Conservation (phyloP, 495 filamentous ascomycete species). For the Hypoxylon crocopeplum region DNA sequence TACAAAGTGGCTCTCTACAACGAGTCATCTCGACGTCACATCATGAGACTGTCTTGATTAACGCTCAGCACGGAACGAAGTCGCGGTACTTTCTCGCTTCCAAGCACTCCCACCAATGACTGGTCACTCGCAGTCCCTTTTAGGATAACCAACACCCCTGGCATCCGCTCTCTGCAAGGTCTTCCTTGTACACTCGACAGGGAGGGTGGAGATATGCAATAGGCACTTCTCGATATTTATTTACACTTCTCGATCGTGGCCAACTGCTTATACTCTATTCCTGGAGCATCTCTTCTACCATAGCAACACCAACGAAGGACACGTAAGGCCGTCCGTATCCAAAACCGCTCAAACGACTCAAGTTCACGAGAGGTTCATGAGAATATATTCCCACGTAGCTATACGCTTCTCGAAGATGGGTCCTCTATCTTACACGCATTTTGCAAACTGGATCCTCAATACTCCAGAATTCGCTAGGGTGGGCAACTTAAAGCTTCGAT, state of each 20-base stretch:
- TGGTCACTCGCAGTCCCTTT: conserved; percentile 30
- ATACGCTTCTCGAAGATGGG: neutral
- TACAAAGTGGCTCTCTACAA: conserved; percentile 7
- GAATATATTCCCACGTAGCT: neutral
- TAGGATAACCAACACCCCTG: conserved; percentile 34
- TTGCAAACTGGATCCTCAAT: neutral
- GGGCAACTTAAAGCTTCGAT: conserved; percentile 1
- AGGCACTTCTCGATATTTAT: conserved; percentile 9
- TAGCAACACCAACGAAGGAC: conserved; percentile 3
- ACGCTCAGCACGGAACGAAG: conserved; percentile 21
- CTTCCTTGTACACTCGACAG: conserved; percentile 29
- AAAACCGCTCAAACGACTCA: neutral
- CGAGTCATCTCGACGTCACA: conserved; percentile 30
- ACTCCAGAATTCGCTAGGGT: neutral
- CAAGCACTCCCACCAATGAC: conserved; percentile 34
- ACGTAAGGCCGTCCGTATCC: neutral
- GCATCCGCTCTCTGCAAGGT: conserved; percentile 33
- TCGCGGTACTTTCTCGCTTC: conserved; percentile 36
- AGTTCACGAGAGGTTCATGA: neutral
- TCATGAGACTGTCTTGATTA: conserved; percentile 30
- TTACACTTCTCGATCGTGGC: neutral
- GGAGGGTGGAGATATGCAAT: conserved; percentile 18
- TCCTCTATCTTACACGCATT: no score
- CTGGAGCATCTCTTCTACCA: neutral
- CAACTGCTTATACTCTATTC: neutral